Conservation (phyloP, 345 rosid species). For the Jatropha curcas region DNA sequence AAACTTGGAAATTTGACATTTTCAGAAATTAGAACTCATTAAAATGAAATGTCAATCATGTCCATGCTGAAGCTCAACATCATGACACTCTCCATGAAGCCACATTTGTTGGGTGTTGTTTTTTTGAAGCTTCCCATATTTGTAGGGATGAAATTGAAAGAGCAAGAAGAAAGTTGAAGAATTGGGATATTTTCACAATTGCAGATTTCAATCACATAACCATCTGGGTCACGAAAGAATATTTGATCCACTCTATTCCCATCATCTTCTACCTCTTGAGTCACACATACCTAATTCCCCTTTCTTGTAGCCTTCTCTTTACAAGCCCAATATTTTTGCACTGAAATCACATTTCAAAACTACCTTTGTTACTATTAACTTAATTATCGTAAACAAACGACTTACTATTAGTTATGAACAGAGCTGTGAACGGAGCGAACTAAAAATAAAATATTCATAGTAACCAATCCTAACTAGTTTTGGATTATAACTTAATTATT, state of each 20-base stretch:
- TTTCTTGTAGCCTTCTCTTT: conserved; percentile 44
- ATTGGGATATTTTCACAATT: conserved; percentile 56
- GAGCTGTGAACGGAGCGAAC: too few relatives aligned
- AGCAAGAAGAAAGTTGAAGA: conserved; percentile 40
- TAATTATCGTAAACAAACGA: too few relatives aligned
- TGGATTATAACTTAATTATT: too few relatives aligned
- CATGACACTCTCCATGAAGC: conserved; percentile 52
- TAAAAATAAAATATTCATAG: too few relatives aligned
- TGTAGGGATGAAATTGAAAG: conserved; percentile 19
- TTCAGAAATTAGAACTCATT: not conserved
- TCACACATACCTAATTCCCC: conserved; percentile 49
- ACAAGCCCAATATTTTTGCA: conserved; percentile 53
- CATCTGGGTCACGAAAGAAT: conserved; percentile 66
- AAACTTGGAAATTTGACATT: not conserved
- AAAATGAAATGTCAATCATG: conserved; percentile 53
- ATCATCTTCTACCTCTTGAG: conserved; percentile 47
- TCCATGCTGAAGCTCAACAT: conserved; percentile 64
- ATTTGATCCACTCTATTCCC: conserved; percentile 46
- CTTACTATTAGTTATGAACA: too few relatives aligned
- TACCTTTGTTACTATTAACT: too few relatives aligned
- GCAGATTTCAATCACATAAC: conserved; percentile 60
- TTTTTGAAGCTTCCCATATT: conserved; percentile 31
- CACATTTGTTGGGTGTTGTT: conserved; percentile 32
- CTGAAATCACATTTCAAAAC: conserved; percentile 13
- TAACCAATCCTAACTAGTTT: too few relatives aligned